Evolutionary conservation across 1,139 yeast species (phyloP).

Genomic region (Hansenula sp.): DNA sequence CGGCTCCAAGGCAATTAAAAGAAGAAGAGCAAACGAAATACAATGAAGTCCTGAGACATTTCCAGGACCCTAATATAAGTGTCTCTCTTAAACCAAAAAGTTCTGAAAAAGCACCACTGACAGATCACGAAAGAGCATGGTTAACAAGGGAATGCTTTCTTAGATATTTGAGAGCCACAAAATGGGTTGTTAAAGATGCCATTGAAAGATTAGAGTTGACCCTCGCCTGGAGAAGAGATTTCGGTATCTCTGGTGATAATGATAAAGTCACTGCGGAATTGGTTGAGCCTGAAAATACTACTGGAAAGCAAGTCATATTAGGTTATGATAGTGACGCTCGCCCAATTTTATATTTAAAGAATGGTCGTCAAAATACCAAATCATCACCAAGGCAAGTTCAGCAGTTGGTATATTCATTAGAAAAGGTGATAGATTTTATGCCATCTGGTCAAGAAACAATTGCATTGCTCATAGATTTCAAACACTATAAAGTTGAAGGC

Average conservation of each 20-base stretch:
- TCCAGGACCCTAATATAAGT: slow-evolving; percentile 38
- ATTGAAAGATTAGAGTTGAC: slow-evolving; percentile 70
- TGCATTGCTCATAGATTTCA: slow-evolving; percentile 85
- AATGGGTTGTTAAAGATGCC: slow-evolving; percentile 76
- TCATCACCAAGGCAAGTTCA: slow-evolving; percentile 85
- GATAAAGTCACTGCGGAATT: slow-evolving; percentile 53
- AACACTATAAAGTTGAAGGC: slow-evolving; percentile 54
- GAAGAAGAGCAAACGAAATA: slow-evolving; percentile 55
- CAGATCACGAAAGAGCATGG: slow-evolving; percentile 77
- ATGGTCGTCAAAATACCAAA: slow-evolving; percentile 91
- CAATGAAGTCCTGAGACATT: slow-evolving; percentile 50
- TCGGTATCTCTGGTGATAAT: slow-evolving; percentile 65
- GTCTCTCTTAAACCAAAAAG: slow-evolving; percentile 28
- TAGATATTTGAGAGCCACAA: slow-evolving; percentile 84
- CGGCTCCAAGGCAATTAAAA: slow-evolving; percentile 45
- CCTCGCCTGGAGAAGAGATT: slow-evolving; percentile 84
- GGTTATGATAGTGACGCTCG: slow-evolving; percentile 85
- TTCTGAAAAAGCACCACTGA: slow-evolving; percentile 30
- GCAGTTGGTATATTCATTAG: slow-evolving; percentile 86
- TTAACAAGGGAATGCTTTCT: slow-evolving; percentile 82
- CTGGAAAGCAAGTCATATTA: slow-evolving; percentile 83
- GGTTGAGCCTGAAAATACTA: slow-evolving; percentile 68
- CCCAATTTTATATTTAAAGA: slow-evolving; percentile 83
- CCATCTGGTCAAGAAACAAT: slow-evolving; percentile 93
- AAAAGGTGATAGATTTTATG: slow-evolving; percentile 82